These are phyloP conservation scores for Ehretia macrophylla DNA, from an alignment of 257 asterid genomes.

Conservation along the genomic window DNA sequence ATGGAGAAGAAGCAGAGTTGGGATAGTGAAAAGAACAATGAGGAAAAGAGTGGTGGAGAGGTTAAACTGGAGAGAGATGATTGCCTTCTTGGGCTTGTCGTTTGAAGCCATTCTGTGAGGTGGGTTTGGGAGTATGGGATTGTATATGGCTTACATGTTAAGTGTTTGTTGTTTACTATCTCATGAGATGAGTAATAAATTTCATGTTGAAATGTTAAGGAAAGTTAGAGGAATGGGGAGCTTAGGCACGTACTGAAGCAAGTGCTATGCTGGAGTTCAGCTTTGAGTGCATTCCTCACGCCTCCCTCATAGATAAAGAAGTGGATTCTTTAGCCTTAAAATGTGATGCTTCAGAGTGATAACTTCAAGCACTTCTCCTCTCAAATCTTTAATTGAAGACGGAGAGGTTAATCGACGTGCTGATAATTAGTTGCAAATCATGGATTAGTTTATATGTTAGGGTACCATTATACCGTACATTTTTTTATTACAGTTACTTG, in stretches of 20 bases:
- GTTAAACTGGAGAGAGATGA: constrained; percentile 43
- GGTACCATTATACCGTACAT: too few species aligned
- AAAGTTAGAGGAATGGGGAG: constrained; percentile 26
- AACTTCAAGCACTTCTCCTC: background rate
- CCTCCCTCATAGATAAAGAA: constrained; percentile 10
- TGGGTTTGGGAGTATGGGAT: constrained; percentile 6
- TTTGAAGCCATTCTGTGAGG: constrained; percentile 40
- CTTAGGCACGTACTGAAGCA: constrained; percentile 42
- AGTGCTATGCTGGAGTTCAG: constrained; percentile 28
- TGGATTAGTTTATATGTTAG: too few species aligned
- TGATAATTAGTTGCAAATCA: too few species aligned
- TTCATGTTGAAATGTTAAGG: constrained; percentile 20
- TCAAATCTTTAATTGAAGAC: too few species aligned
- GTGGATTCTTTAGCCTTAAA: constrained; percentile 13
- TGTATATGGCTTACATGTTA: constrained; percentile 3
- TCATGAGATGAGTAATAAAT: constrained; percentile 6
- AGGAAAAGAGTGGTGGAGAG: constrained; percentile 73
- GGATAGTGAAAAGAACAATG: constrained; percentile 74
- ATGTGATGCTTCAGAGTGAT: too few species aligned
- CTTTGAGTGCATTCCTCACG: constrained; percentile 36
- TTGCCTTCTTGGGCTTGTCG: constrained; percentile 41
- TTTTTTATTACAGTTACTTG: too few species aligned
- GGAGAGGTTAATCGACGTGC: background rate
- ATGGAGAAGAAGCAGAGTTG: constrained; percentile 72
- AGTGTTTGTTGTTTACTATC: background rate